Conservation (phyloP, 768 basidiomycete species). For the Auriscalpium orientale region DNA sequence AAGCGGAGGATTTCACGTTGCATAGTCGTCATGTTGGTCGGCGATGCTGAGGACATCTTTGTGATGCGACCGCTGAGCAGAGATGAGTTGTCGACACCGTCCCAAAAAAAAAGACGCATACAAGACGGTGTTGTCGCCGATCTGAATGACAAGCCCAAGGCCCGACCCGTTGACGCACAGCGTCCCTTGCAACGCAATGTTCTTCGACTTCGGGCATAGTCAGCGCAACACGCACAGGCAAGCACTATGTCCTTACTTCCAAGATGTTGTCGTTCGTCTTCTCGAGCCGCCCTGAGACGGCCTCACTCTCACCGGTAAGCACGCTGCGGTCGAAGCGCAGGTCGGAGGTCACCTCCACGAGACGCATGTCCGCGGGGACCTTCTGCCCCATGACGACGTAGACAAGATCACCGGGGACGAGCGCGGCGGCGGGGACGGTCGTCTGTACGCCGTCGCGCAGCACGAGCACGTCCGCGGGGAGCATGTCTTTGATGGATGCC, state of each 20-base stretch:
- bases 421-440: conserved; percentile 50
- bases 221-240: neutral
- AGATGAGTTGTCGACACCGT: neutral
- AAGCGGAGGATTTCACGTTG: conserved; percentile 49
- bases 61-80: conserved; percentile 30
- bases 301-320: conserved; percentile 43
- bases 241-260: conserved; percentile 3
- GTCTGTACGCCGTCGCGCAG: conserved; percentile 40
- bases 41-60: conserved; percentile 25
- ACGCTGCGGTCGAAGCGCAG: conserved; percentile 55
- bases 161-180: conserved; percentile 45
- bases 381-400: conserved; percentile 57
- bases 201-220: conserved; percentile 37
- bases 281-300: conserved; percentile 16
- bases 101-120: conserved; percentile 23
- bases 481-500: conserved; percentile 57
- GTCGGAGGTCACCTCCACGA: conserved; percentile 52
- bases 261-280: conserved; percentile 25
- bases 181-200: conserved; percentile 52
- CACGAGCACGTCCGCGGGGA: conserved; percentile 57
- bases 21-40: conserved; percentile 36
- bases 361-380: conserved; percentile 60
- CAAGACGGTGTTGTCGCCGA: conserved; percentile 44
- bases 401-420: conserved; percentile 63
- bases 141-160: conserved; percentile 38